A percentile compares a stretch with the other conserved stretches of the same genome.
Conservation (phyloP, 352 stramenopile species). For the Plasmopara halstedii region DNA sequence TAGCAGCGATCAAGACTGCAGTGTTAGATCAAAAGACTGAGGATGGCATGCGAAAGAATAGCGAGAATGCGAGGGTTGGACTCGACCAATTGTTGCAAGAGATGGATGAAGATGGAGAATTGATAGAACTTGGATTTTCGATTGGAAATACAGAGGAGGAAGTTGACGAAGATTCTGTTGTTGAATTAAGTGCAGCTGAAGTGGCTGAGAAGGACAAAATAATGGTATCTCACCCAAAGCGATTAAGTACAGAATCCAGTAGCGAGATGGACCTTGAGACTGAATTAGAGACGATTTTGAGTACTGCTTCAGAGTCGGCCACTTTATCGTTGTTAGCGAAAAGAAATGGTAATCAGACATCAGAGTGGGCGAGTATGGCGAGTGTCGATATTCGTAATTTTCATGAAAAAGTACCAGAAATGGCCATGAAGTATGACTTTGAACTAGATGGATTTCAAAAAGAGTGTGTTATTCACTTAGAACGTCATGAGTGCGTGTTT, state of each 20-base stretch:
- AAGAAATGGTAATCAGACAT: conserved; percentile 13
- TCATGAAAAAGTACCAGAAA: conserved; percentile 71
- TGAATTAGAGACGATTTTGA: conserved; percentile 46
- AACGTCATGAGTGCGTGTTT: conserved; percentile 92
- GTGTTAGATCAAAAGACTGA: conserved; percentile 62
- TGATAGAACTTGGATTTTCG: conserved; percentile 51
- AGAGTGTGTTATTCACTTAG: conserved; percentile 91
- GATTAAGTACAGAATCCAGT: neutral
- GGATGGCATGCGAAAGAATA: conserved; percentile 40
- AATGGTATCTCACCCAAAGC: neutral
- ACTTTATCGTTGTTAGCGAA: conserved; percentile 13
- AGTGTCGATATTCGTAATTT: conserved; percentile 76
- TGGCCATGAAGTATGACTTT: conserved; percentile 77
- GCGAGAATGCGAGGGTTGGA: conserved; percentile 45
- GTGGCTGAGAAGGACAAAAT: neutral
- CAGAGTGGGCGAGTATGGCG: conserved; percentile 69
- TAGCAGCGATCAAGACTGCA: conserved; percentile 43
- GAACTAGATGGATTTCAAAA: conserved; percentile 97
- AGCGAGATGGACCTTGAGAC: conserved; percentile 32
- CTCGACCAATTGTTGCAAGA: conserved; percentile 64
- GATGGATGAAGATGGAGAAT: conserved; percentile 60
- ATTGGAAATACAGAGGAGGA: conserved; percentile 30
- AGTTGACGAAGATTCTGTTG: neutral
- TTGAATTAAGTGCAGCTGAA: neutral
- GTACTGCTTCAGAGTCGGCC: conserved; percentile 6